Evolutionary conservation across 2,329 filamentous ascomycete genomes (phyloP).

Genomic region (Leptographium galeiforme): DNA sequence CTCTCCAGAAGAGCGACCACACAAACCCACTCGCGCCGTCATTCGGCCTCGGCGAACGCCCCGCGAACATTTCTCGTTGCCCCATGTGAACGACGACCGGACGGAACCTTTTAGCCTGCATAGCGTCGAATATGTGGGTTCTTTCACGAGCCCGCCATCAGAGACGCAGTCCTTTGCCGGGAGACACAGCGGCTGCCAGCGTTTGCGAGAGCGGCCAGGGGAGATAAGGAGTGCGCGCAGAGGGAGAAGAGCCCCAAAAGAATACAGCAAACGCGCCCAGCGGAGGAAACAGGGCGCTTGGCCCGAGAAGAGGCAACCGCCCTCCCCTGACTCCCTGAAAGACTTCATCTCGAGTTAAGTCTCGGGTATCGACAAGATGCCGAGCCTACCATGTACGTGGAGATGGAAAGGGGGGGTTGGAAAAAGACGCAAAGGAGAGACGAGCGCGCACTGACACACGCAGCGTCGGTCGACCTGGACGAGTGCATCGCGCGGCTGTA

Average conservation of each 20-base stretch:
- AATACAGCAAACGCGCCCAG: neutral
- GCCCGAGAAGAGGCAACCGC: neutral
- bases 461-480: slow-evolving; percentile 93
- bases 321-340: too few species aligned
- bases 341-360: too few species aligned
- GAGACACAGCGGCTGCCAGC: slow-evolving; percentile 8
- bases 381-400: slow-evolving; percentile 19
- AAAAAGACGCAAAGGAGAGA: neutral
- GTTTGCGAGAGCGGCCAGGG: neutral
- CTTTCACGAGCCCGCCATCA: slow-evolving; percentile 14
- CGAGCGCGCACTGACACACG: neutral
- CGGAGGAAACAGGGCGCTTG: neutral
- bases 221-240: neutral
- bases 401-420: too few species aligned
- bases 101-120: slow-evolving; percentile 12
- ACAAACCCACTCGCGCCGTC: too few species aligned
- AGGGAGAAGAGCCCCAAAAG: neutral
- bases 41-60: too few species aligned
- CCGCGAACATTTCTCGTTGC: too few species aligned
- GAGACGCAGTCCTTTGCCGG: slow-evolving; percentile 15
- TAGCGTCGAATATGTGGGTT: slow-evolving; percentile 14
- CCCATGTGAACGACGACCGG: neutral
- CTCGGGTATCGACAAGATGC: slow-evolving; percentile 15
- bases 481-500: slow-evolving; percentile 96
- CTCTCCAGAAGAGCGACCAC: too few species aligned